Conservation (phyloP, 192 early-diverging fungal species). For the Dissophora ornata region DNA sequence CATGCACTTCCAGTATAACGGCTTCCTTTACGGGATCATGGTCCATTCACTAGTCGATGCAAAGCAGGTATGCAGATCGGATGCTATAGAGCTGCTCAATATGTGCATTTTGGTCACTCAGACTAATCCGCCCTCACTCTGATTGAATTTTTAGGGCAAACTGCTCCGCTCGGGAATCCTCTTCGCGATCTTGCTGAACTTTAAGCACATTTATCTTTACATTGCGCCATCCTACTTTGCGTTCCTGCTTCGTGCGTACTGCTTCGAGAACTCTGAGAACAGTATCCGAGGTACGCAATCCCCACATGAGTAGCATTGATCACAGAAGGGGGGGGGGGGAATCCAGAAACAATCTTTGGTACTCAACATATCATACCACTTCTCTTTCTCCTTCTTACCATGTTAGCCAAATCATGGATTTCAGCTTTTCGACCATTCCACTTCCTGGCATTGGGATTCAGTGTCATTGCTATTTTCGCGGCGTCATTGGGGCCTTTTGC, state of each 20-base stretch:
- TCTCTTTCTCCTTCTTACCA: not conserved
- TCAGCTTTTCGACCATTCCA: conserved; percentile 46
- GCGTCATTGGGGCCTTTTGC: conserved; percentile 88
- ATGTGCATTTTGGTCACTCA: too few species aligned
- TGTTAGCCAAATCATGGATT: conserved; percentile 45
- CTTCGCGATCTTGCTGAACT: conserved; percentile 93
- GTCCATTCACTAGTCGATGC: conserved; percentile 81
- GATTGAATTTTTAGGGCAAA: too few species aligned
- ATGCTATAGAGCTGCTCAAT: too few species aligned
- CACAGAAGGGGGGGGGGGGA: too few species aligned
- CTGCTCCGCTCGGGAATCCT: conserved; percentile 73
- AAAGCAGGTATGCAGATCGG: conserved; percentile 61
- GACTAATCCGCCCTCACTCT: too few species aligned
- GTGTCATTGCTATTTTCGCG: conserved; percentile 76
- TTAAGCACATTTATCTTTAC: conserved; percentile 97
- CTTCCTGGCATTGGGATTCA: conserved; percentile 73
- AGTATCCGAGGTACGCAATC: conserved; percentile 35
- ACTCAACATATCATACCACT: not conserved
- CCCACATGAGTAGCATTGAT: too few species aligned
- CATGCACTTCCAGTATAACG: conserved; percentile 98
- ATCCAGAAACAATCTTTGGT: too few species aligned
- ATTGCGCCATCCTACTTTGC: conserved; percentile 94
- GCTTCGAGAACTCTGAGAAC: conserved; percentile 62
- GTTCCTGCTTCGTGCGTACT: conserved; percentile 84
- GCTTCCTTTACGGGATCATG: conserved; percentile 88